Conservation (phyloP, 2,329 filamentous ascomycete genomes). For the Dactylellina leptospora region DNA sequence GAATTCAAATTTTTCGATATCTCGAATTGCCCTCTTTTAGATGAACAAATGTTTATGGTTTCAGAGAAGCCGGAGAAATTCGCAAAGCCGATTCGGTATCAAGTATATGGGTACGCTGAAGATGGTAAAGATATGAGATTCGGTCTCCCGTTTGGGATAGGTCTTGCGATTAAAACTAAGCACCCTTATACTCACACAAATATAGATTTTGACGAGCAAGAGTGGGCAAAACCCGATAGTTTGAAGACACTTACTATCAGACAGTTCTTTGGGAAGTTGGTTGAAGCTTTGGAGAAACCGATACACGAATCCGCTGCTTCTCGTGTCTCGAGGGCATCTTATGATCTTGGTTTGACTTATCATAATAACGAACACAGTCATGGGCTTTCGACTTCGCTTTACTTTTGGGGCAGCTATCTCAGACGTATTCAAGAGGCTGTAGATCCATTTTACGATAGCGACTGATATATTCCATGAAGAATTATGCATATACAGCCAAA, state of each 20-base stretch:
- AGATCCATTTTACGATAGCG: not conserved
- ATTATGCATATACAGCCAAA: too few species aligned
- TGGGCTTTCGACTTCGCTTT: not conserved
- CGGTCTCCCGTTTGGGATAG: not conserved
- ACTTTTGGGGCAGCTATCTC: not conserved
- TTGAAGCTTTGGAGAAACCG: not conserved
- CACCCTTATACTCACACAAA: not conserved
- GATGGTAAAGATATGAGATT: not conserved
- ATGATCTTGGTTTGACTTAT: not conserved
- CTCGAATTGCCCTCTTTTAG: not conserved
- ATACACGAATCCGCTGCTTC: not conserved
- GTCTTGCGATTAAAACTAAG: not conserved
- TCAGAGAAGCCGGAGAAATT: not conserved
- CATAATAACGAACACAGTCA: not conserved
- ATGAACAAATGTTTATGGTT: not conserved
- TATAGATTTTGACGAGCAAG: not conserved
- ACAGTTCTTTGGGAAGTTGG: not conserved
- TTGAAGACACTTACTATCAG: not conserved
- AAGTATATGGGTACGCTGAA: not conserved
- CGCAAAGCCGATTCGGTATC: not conserved
- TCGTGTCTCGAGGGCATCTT: not conserved
- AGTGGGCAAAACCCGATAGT: not conserved
- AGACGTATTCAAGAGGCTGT: not conserved
- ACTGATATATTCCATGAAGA: too few species aligned
- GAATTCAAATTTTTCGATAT: not conserved